Evolutionary conservation across 2,329 filamentous ascomycete species (phyloP), one percentile per base, ranked within the genome.

Genomic region (Aspergillus neoniger): DNA sequence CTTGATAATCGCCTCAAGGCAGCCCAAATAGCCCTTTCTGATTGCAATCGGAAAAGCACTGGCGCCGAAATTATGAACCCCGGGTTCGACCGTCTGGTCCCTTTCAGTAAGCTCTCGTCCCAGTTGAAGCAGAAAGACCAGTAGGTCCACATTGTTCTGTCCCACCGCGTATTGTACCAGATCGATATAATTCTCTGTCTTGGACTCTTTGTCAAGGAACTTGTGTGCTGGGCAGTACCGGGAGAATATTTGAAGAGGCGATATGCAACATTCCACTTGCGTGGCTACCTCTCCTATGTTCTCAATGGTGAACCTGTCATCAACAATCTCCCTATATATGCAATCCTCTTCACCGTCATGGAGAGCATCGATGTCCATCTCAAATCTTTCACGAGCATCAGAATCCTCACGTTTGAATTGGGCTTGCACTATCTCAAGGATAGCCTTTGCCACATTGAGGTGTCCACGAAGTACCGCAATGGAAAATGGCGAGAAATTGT

Each of bases 301-400:
- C 15, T 95, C 89, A 55, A 94, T 84, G 0, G 91, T 95, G 71
- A 90, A 91, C 38, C 83, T 80, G 12, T 88, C 85, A 65, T 89
- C 84, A 28, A 91, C 77, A 43, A 87, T 79, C 61, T 88, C 83
- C 77, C 76, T 67, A 5, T 71, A 63, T 12, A 81, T 69, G 23
- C 74, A 65, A 9, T 76, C 60, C 5, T 49, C 19, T 7, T 63
- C 63, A 25, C 56, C 52, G n/a, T 64, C 65, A 36, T 64, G 21
- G 58, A 59, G 23, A 12, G 36, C 38, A 19, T 72, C 63, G 36
- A 69, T 60, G 55, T 67, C 59, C n/a, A 61, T 63, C 15, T 61
- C 77, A 51, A 77, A 76, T 17, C 80, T 80, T 47, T 78, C 63
- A 41, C 71, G 69, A 8, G 63, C 76, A 1, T 77, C 73, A 3